A percentile compares a stretch with the other conserved stretches of the same genome.
Conservation (phyloP, 305 asterid genomes). For the Ajuga reptans region DNA sequence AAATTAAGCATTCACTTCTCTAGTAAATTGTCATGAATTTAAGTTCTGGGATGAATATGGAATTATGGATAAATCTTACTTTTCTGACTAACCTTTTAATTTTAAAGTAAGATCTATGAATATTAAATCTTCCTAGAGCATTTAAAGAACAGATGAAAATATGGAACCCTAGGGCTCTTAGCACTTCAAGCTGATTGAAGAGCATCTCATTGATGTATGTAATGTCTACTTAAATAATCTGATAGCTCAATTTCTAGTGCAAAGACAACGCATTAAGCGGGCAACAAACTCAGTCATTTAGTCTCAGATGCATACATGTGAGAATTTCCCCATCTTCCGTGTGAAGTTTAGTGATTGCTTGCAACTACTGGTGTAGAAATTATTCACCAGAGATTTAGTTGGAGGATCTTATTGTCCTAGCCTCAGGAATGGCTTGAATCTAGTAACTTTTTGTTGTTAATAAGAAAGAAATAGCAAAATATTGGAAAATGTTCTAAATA, state of each 20-base stretch:
- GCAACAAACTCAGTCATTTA: no score
- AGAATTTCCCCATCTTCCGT: no score
- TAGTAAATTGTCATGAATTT: constrained; percentile 11
- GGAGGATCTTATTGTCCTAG: no score
- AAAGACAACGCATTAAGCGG: background rate
- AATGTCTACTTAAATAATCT: background rate
- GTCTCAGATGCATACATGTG: background rate
- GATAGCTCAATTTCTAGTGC: background rate
- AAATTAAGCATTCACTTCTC: background rate
- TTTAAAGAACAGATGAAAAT: background rate
- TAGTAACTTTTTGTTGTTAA: no score
- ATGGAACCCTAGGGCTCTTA: background rate
- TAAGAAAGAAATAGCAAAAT: background rate
- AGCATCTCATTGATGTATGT: no score
- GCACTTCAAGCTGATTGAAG: constrained; percentile 10
- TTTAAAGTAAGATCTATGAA: background rate
- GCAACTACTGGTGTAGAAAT: no score
- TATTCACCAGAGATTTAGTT: no score
- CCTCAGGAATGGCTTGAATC: no score
- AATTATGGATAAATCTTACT: background rate
- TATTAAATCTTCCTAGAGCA: background rate
- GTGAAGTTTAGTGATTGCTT: no score
- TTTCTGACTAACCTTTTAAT: background rate
- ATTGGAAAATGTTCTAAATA: background rate
- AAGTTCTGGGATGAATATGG: background rate